Percentiles rank a stretch among this genome's conserved stretches.
Conservation (phyloP, 2,329 filamentous ascomycete species). For the Ceratocystis huliohia region DNA sequence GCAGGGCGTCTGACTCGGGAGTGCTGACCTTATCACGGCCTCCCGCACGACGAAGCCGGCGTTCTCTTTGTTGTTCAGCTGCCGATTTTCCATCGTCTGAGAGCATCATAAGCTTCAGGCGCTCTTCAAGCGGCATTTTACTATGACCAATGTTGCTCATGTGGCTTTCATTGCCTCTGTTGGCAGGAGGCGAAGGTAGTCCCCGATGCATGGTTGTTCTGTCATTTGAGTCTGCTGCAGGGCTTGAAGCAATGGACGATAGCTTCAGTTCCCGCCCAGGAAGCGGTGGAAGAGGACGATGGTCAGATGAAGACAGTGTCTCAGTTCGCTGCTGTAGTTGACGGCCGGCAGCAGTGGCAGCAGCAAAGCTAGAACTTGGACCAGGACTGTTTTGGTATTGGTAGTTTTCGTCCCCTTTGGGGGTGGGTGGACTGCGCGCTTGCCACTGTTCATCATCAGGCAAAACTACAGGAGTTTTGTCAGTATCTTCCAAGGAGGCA, state of each 20-base stretch:
- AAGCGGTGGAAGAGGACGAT: constrained; percentile 74
- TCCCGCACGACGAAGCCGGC: constrained; percentile 52
- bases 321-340: constrained; percentile 52
- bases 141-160: constrained; percentile 50
- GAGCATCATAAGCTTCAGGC: constrained; percentile 78
- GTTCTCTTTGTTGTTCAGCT: constrained; percentile 54
- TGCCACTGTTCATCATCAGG: constrained; percentile 75
- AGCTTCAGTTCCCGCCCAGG: constrained; percentile 41
- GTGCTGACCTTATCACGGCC: constrained; percentile 33
- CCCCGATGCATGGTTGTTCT: constrained; percentile 53
- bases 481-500: constrained; percentile 84
- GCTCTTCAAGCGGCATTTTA: constrained; percentile 74
- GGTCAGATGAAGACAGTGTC: constrained; percentile 63
- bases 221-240: constrained; percentile 41
- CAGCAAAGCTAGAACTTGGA: constrained; percentile 36
- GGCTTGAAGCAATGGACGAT: constrained; percentile 25
- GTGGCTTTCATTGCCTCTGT: constrained; percentile 65
- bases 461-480: constrained; percentile 95
- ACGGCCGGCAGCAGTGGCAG: constrained; percentile 36
- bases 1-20: constrained; percentile 18
- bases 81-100: constrained; percentile 54
- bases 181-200: constrained; percentile 58
- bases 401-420: constrained; percentile 35
- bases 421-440: constrained; percentile 32
- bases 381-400: constrained; percentile 58